phyloP scores from a whole-genome alignment of 2,329 filamentous ascomycete genomes.

The Aspergillus costaricaensis region DNA sequence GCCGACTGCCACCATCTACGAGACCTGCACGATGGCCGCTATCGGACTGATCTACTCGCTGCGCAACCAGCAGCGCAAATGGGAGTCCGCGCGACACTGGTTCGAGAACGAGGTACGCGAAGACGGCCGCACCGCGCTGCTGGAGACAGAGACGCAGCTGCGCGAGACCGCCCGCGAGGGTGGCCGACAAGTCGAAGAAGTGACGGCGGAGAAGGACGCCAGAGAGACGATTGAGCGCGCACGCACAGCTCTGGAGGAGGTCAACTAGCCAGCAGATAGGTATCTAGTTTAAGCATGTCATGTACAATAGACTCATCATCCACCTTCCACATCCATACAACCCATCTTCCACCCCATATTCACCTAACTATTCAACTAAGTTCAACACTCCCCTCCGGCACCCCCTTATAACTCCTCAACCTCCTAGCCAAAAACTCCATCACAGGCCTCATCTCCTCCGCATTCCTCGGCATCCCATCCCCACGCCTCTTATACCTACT shows the following conservation, averaged over 20 bases:
- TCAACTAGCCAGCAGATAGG: constrained; percentile 19
- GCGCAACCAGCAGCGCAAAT: constrained; percentile 59
- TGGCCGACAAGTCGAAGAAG: constrained; percentile 39
- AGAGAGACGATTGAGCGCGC: constrained; percentile 50
- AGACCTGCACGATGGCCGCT: constrained; percentile 61
- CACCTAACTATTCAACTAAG: constrained; percentile 25
- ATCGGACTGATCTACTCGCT: constrained; percentile 61
- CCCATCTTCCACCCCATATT: neutral
- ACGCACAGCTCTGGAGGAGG: constrained; percentile 48
- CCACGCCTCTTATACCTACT: constrained; percentile 69
- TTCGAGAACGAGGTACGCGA: constrained; percentile 59
- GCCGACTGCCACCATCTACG: constrained; percentile 55
- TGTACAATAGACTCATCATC: constrained; percentile 14
- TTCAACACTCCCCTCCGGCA: constrained; percentile 50
- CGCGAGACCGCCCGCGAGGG: constrained; percentile 49
- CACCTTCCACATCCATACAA: constrained; percentile 9
- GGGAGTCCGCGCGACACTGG: constrained; percentile 55
- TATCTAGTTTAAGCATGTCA: constrained; percentile 6
- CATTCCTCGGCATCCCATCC: constrained; percentile 78
- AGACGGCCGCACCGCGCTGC: constrained; percentile 58
- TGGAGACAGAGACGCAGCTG: constrained; percentile 55
- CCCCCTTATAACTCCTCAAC: constrained; percentile 47
- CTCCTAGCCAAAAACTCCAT: constrained; percentile 70
- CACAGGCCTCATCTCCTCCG: constrained; percentile 85
- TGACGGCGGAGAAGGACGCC: constrained; percentile 43